Conservation (phyloP, 768 basidiomycete genomes). For the Hericium rajendrae region DNA sequence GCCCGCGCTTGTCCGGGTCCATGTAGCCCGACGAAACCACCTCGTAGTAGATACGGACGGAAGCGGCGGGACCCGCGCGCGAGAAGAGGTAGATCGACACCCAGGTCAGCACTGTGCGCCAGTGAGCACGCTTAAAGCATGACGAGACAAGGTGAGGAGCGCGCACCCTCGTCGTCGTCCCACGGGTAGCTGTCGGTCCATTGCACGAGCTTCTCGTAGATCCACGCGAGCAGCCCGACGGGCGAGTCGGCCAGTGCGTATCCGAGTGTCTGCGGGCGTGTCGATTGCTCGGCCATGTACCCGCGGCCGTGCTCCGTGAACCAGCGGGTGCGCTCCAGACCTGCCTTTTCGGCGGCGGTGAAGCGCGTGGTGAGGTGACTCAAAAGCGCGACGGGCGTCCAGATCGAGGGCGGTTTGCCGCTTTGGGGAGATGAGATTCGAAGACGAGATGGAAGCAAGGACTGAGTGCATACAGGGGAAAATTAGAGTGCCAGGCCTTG, state of each 20-base stretch:
- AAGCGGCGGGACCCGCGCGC: conserved; percentile 46
- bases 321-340: conserved; percentile 23
- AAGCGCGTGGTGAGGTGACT: conserved; percentile 23
- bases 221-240: conserved; percentile 29
- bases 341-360: conserved; percentile 27
- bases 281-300: conserved; percentile 29
- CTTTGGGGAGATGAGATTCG: background rate
- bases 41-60: conserved; percentile 53
- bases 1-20: background rate
- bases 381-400: conserved; percentile 15
- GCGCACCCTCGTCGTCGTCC: conserved; percentile 42
- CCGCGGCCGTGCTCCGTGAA: conserved; percentile 25
- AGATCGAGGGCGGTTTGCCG: background rate
- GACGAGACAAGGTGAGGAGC: too few relatives aligned
- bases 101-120: conserved; percentile 40
- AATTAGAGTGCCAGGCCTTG: conserved; percentile 27
- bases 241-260: conserved; percentile 49
- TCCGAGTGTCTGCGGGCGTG: conserved; percentile 26
- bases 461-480: conserved; percentile 16
- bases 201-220: conserved; percentile 21
- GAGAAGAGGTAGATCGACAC: conserved; percentile 52
- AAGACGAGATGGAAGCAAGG: too few relatives aligned
- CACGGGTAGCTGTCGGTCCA: conserved; percentile 39
- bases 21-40: background rate
- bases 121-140: too few relatives aligned